Conservation (phyloP, 2,329 filamentous ascomycete genomes). For the Pseudocercospora eumusae region DNA sequence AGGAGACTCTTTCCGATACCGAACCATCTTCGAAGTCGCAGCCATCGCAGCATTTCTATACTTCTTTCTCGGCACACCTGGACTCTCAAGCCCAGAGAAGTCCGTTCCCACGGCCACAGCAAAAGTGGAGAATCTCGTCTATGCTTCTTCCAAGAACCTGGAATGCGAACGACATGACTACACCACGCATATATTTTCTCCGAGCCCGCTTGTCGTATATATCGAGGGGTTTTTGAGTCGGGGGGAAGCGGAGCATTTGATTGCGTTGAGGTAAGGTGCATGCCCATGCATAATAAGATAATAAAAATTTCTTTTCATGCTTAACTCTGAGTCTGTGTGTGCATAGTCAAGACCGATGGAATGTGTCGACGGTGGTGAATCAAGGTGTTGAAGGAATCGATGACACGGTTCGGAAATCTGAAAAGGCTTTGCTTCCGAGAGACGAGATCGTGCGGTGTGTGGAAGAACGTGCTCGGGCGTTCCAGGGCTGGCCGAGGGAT, state of each 20-base stretch:
- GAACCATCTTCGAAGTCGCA: constrained; percentile 38
- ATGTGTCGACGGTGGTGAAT: constrained; percentile 57
- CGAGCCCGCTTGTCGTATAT: constrained; percentile 60
- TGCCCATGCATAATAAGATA: too few relatives aligned
- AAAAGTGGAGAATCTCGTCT: constrained; percentile 44
- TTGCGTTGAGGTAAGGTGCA: constrained; percentile 60
- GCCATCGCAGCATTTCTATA: constrained; percentile 38
- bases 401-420: constrained; percentile 53
- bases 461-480: constrained; percentile 58
- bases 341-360: constrained; percentile 50
- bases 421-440: constrained; percentile 53
- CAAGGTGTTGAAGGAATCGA: constrained; percentile 52
- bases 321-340: too few relatives aligned
- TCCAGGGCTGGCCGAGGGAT: constrained; percentile 62
- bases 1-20: constrained; percentile 28
- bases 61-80: constrained; percentile 37
- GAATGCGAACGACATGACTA: constrained; percentile 44
- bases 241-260: constrained; percentile 29
- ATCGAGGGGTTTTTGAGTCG: constrained; percentile 42
- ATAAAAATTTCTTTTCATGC: too few relatives aligned
- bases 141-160: constrained; percentile 45
- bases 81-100: constrained; percentile 17
- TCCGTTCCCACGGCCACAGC: constrained; percentile 25
- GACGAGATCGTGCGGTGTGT: constrained; percentile 58
- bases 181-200: constrained; percentile 53